Evolutionary conservation across 148 eudicot genomes (phyloP), one percentile per base, ranked within the genome.

Genomic region (Silene uniflora): DNA sequence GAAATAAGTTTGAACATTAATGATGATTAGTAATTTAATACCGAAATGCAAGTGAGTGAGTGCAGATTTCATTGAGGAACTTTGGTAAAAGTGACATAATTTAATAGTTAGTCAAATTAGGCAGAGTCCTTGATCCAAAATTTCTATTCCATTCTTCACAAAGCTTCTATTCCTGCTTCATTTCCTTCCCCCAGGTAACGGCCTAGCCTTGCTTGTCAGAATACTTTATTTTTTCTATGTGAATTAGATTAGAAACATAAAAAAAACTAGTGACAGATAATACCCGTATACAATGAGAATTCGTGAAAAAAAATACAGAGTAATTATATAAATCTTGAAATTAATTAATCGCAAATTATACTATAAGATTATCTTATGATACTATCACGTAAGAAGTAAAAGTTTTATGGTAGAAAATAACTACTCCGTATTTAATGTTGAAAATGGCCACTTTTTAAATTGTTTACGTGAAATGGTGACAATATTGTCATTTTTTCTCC

Each of bases 61-160:
- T 87, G 86, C 77, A 78, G 65, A 65, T 63, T 67, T 58, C 6
- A 67, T 32, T 16, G 71, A 68, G 66, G 24, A 42, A 16, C 65
- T 35, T 73, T 22, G 77, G 73, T 19, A 68, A 23, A 7, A 77
- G 77, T 67, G 29, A 74, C 17, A 25, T 12, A 64, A 67, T 46
- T 67, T 69, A 23, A 16, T n/a, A 75, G 7, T 39, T 71, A 62
- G n/a, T 73, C 59, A 17, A 63, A 25, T 27, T 64, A 73, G 66
- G 58, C 7, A 71, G 29, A 32, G 59, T 62, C 74, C 83, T 81
- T 74, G 86, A 85, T 81, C 83, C 85, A 74, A 76, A 84, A 82
- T 85, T 88, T 88, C 87, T 83, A 83, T 86, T 83, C 85, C 89
- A 84, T 89, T 85, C 84, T 75, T 76, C 62, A 84, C 56, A 83